Conservation (phyloP, 768 basidiomycete genomes). For the Arthromyces matolae region DNA sequence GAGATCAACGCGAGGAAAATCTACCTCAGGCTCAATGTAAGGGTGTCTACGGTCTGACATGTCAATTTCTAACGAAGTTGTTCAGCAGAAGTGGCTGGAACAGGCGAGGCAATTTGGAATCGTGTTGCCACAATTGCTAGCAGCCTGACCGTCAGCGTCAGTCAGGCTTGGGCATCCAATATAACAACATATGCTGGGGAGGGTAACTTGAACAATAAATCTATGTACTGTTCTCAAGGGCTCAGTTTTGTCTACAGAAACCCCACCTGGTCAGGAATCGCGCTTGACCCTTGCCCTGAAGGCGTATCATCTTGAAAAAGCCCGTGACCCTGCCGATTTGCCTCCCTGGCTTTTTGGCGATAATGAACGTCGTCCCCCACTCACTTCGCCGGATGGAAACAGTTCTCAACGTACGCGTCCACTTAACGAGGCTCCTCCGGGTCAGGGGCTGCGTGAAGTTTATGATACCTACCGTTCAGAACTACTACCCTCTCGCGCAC, state of each 20-base stretch:
- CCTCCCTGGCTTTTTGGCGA: constrained; percentile 66
- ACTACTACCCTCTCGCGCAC: constrained; percentile 5
- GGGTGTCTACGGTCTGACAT: too few species aligned
- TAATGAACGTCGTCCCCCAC: constrained; percentile 40
- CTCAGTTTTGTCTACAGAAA: constrained; percentile 28
- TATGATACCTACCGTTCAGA: constrained; percentile 31
- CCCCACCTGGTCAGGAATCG: constrained; percentile 54
- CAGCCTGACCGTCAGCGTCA: constrained; percentile 51
- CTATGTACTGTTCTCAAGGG: neutral
- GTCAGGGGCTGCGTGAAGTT: constrained; percentile 33
- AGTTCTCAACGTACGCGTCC: neutral
- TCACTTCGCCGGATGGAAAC: neutral
- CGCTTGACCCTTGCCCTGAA: constrained; percentile 64
- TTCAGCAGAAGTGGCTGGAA: neutral
- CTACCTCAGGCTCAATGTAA: constrained; percentile 5
- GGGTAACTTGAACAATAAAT: constrained; percentile 29
- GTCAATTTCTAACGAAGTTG: too few species aligned
- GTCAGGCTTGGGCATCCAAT: constrained; percentile 52
- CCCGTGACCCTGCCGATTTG: constrained; percentile 51
- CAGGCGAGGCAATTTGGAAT: constrained; percentile 49
- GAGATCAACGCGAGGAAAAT: neutral
- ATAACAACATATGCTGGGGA: constrained; percentile 39
- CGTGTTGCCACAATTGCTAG: constrained; percentile 52
- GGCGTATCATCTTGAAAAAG: constrained; percentile 62
- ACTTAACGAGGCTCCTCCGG: constrained; percentile 6